These are phyloP conservation scores for Colletotrichum sidae DNA, from an alignment of 2,329 filamentous ascomycete genomes.

Conservation along the genomic window DNA sequence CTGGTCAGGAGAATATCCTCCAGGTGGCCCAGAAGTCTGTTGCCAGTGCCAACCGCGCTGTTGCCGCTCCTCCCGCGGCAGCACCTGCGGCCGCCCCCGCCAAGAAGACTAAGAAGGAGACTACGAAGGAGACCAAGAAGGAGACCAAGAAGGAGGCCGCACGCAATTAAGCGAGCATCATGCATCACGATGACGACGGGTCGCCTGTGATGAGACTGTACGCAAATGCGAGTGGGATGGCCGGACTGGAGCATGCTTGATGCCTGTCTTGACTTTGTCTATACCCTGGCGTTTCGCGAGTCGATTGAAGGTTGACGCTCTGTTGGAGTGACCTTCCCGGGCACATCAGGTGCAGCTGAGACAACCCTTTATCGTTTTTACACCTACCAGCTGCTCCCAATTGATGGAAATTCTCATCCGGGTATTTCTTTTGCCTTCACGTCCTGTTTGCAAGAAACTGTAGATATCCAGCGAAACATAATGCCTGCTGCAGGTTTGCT, in stretches of 20 bases:
- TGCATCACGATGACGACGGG: background rate
- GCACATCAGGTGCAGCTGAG: constrained; percentile 5
- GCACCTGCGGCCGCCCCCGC: constrained; percentile 17
- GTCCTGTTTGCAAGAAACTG: background rate
- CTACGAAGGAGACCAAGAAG: background rate
- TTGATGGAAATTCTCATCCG: constrained; percentile 20
- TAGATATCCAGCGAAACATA: too few species aligned
- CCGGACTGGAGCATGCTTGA: constrained; percentile 4
- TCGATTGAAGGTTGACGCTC: constrained; percentile 3
- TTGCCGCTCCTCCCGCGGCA: constrained; percentile 2
- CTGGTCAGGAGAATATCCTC: constrained; percentile 53
- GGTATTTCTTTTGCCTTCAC: constrained; percentile 1
- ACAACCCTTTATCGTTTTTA: constrained; percentile 10
- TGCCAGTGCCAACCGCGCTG: constrained; percentile 21
- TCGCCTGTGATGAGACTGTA: too few species aligned
- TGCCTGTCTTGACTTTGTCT: constrained; percentile 22
- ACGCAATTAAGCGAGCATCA: background rate
- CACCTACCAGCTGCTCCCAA: constrained; percentile 16
- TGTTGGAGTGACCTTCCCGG: constrained; percentile 5
- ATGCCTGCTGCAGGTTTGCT: too few species aligned
- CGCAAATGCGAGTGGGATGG: background rate
- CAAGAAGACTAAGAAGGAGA: constrained; percentile 12
- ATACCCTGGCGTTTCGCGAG: constrained; percentile 18
- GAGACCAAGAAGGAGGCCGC: background rate
- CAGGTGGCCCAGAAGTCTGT: constrained; percentile 34